Evolutionary conservation across 257 asterid species (phyloP), one percentile per base, ranked within the genome.

Genomic region (Solanum pimpinellifolium): DNA sequence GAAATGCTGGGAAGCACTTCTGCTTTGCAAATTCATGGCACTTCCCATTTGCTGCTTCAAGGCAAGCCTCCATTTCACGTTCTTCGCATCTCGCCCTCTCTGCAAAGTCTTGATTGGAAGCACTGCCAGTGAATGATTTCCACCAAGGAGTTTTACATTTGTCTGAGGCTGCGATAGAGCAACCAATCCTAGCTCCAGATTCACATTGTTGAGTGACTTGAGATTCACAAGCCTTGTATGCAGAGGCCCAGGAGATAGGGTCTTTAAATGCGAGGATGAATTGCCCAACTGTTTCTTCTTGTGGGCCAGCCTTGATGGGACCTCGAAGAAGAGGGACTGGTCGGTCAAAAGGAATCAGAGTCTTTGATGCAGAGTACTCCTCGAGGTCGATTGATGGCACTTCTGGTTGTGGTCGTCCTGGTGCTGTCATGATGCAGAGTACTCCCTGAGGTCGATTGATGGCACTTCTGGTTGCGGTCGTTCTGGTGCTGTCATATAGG

Each of bases 131-230:
- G 84, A 90, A 15, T 39, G 74, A 59, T 86, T 94, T 96, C 99
- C 99, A 95, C 98, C 98, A 97, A 6, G 94, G 94, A 52, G 95
- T 93, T 87, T 90, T 92, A 92, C 99, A 97, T 89, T 92, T 94
- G 88, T 85, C 89, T 12, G 99, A 95, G 16, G 99, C 98, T 13
- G 98, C 81, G 33, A 95, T 92, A 85, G 99, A 95, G 93, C 98
- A 97, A 33, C 98, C 98, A 65, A 95, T 88, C 87, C 99, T 93
- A 35, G 97, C 91, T 16, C 96, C 99, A 7, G 94, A 84, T 90
- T 94, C 93, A 91, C 99, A 97, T 60, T 95, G 98, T 62, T 93
- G 88, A 85, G 74, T 83, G 87, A 94, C 91, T 85, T 91, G 95
- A 86, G 93, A 49, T 52, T 91, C 88, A 90, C 95, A 92, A 81